Evolutionary conservation across 148 eudicot genomes (phyloP).

Genomic region (Camellia lanceoleosa): DNA sequence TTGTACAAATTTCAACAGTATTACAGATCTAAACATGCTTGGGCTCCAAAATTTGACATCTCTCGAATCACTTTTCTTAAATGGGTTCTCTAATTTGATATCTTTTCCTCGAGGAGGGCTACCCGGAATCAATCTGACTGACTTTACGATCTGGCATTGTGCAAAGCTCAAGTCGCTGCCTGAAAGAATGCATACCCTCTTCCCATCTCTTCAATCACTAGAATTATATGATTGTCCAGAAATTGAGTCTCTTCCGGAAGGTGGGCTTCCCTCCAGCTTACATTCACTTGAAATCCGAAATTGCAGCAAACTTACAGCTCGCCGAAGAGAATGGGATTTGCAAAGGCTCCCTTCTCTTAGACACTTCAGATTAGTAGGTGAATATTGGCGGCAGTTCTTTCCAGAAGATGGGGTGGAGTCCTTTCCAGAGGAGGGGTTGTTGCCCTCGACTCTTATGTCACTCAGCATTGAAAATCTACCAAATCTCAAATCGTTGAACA

Average conservation of each 20-base stretch:
- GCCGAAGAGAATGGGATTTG: too few relatives aligned
- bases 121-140: neutral
- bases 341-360: too few relatives aligned
- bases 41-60: neutral
- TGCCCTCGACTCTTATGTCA: too few relatives aligned
- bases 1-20: neutral
- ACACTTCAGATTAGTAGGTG: too few relatives aligned
- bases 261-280: neutral
- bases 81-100: neutral
- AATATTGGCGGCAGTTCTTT: too few relatives aligned
- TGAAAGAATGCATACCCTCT: slow-evolving; percentile 7
- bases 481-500: too few relatives aligned
- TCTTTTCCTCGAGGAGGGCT: neutral
- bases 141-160: neutral
- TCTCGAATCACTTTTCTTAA: neutral
- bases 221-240: neutral
- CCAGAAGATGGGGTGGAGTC: too few relatives aligned
- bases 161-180: neutral
- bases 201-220: neutral
- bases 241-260: neutral
- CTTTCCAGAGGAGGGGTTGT: too few relatives aligned
- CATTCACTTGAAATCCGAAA: neutral
- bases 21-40: neutral
- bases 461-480: too few relatives aligned
- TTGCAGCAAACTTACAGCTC: neutral